Base-by-base conservation (phyloP, 2,329 filamentous ascomycete species). In the Scedosporium apiospermum region DNA sequence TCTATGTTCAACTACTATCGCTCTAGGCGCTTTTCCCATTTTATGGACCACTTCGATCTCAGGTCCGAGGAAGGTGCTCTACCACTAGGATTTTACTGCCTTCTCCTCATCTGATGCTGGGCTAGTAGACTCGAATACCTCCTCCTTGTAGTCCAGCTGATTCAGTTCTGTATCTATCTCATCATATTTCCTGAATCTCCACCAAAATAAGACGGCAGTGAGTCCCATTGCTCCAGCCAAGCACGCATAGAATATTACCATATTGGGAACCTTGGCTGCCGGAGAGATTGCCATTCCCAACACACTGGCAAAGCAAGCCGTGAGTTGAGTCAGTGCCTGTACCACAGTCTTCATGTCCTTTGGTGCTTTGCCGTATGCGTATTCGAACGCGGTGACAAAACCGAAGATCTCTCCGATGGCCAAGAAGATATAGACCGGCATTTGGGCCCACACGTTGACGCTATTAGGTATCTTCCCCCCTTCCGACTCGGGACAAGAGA, bases 281-380 rank as follows among this genome's bases (percentile, higher is more conserved):
- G 57, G 57, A 9, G 30, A 44, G 14, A 59, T 59, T 2, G 57
- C 57, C 57, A 59, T 59, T n/a, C 30, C 57, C 38, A 59, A 18
- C 21, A 46, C 18, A 18, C 30, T 41, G 4, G 30, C 57, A 16
- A 59, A n/a, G 6, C 57, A 59, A 26, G 57, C 57, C 41, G 30
- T 59, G 9, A 59, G 57, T 26, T 59, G 57, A 41, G 38, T 41
- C 62, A 91, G 78, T 7, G 85, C 82, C 68, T 81, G 80, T n/a
- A 92, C 86, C 62, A 91, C 80, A 26, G 85, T 88, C 5, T 87
- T 82, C 88, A 92, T 92, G 75, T 90, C 91, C 70, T 81, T 82
- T 9, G 89, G 89, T 0, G 88, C 88, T 72, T 91, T 91, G 69
- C 87, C 88, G 75, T 86, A 91, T 21, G 89, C 88, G 67, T 90